These are phyloP conservation scores for Xylariales sp. DNA, from an alignment of 2,329 filamentous ascomycete species.

Conservation along the genomic window DNA sequence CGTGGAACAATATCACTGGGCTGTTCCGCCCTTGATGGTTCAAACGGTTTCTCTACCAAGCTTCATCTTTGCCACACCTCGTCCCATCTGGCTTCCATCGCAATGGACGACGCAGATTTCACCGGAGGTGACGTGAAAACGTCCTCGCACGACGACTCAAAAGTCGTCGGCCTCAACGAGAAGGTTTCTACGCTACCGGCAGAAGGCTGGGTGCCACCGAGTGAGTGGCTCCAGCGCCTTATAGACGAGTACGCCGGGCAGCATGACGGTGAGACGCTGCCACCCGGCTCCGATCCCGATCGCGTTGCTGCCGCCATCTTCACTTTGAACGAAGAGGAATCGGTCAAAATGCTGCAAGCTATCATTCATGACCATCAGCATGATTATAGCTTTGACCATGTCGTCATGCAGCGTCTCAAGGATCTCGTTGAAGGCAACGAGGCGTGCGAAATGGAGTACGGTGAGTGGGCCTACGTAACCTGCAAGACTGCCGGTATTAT, in stretches of 20 bases:
- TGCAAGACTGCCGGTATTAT: conserved; percentile 25
- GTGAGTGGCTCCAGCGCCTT: conserved; percentile 18
- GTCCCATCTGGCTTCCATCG: no score
- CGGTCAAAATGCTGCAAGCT: conserved; percentile 10
- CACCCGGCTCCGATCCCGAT: conserved; percentile 18
- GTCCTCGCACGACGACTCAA: neutral
- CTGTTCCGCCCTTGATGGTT: no score
- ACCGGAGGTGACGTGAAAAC: no score
- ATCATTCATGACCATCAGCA: conserved; percentile 16
- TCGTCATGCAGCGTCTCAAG: conserved; percentile 13
- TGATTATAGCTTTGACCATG: conserved; percentile 22
- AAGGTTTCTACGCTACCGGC: neutral
- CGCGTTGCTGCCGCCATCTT: conserved; percentile 17
- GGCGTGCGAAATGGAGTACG: conserved; percentile 20
- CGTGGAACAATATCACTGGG: no score
- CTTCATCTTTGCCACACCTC: no score
- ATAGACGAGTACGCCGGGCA: conserved; percentile 20
- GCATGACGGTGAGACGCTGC: conserved; percentile 21
- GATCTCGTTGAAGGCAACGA: conserved; percentile 18
- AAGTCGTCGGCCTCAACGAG: conserved; percentile 1
- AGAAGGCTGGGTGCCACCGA: conserved; percentile 8
- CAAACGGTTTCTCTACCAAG: no score
- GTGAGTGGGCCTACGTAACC: conserved; percentile 21
- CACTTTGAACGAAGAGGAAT: conserved; percentile 18
- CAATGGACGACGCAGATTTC: no score